Base-by-base conservation (phyloP, 805 yeast genomes). In the Ogataea philodendri region DNA sequence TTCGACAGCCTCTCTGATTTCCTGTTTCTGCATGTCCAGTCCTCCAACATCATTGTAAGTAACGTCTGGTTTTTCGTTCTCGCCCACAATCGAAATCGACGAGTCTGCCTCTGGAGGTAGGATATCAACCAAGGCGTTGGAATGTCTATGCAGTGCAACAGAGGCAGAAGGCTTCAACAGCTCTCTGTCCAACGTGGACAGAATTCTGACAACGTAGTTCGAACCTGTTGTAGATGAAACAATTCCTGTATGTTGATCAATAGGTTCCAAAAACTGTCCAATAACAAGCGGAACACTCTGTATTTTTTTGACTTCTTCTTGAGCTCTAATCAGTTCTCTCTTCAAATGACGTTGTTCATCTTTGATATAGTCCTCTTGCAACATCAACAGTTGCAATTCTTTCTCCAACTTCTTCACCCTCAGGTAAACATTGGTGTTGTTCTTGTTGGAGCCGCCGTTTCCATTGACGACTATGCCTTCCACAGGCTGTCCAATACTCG, bases 61-160 rank as follows among this genome's bases (percentile, higher is more conserved):
- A 24, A 84, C 93, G 55, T 84, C 89, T 15, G 94, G 95, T 57
- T 84, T 85, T 64, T 94, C 96, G 52, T 86, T 84, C 26, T 90
- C 95, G 20, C 96, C 94, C 53, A 93, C 83, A 60, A 94, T 88
- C 22, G 98, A 81, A 48, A 93, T 93, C 22, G 93, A 81, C 2
- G 97, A 88, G 57, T 93, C 99, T 0, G 97, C 97, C 70, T 93
- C 98, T 18, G 98, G 98, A 17, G 99, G 98, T 55, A 93, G 69
- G 39, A 94, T 93, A 62, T 93, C 97, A 22, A 93, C 98, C 47
- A 93, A 70, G 2, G 98, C 97, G 59, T 94, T 94, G 9, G 97
- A 90, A 66, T 94, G 97, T 60, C 98, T 95, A 62, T 93, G 98
- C 48, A 93, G 72, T 1, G 98, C 98, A 20, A 93, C 99, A 9